These are phyloP conservation scores for Wallacemonas collosoma DNA, from an alignment of 208 protist genomes.

Conservation along the genomic window DNA sequence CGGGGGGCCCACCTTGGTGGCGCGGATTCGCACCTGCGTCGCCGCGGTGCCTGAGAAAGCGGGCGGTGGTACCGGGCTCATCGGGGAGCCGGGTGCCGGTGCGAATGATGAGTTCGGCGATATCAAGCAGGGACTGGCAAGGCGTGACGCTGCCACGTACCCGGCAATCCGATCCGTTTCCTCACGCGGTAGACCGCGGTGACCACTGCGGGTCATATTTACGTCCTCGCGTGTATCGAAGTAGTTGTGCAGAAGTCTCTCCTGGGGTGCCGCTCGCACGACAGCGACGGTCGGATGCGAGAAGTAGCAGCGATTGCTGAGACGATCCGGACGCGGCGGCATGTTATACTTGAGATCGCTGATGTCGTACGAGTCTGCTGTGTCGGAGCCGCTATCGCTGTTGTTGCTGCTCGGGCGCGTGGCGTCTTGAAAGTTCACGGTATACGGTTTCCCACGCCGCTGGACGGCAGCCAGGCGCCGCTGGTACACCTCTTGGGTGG, in stretches of 20 bases:
- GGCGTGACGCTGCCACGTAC: neutral
- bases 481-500: neutral
- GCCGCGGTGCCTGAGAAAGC: neutral
- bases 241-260: slow-evolving; percentile 23
- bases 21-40: neutral
- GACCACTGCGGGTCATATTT: neutral
- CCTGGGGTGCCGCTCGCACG: slow-evolving; percentile 14
- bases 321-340: slow-evolving; percentile 20
- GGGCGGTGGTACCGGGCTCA: neutral
- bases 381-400: neutral
- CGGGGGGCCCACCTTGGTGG: neutral
- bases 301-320: slow-evolving; percentile 35
- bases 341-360: slow-evolving; percentile 14
- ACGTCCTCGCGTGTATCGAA: slow-evolving; percentile 8
- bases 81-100: neutral
- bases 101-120: neutral
- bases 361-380: slow-evolving; percentile 1
- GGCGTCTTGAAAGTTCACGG: slow-evolving; percentile 14
- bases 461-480: slow-evolving; percentile 1
- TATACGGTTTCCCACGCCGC: neutral
- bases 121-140: neutral
- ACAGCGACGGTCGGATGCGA: slow-evolving; percentile 18
- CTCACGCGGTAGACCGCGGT: slow-evolving; percentile 11
- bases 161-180: neutral
- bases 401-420: slow-evolving; percentile 11